Base-by-base conservation (phyloP, 2,329 filamentous ascomycete genomes). In the Fusarium hostae region DNA sequence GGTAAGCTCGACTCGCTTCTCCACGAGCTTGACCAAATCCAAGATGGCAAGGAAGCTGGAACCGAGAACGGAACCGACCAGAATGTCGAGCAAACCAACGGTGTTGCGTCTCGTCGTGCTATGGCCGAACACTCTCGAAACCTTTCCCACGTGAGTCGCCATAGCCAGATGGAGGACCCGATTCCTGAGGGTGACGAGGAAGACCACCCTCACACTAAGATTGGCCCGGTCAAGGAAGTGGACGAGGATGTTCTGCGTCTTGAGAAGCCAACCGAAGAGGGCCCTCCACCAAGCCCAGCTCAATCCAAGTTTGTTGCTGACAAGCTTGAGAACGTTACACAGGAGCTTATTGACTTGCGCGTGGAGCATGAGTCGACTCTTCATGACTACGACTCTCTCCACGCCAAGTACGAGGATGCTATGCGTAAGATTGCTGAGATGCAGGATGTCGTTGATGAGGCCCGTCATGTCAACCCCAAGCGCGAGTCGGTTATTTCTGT, bases 1-100 rank as follows among this genome's bases (percentile, higher is more conserved):
- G 96, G 96, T 43, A 97, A 98, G 81, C 88, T 99, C 6, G 96
- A 99, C 79, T 97, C 92, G 58, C 87, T 99, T 11, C 88, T 99
- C 1, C 91, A 97, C 75, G 96, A 99, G 78, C 88, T 98, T 13
- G 96, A 98, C 77, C 87, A 91, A 70, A 89, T 94, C 54, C 90
- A 93, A 56, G 88, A 91, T 62, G 84, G 83, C 32, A 85, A 85
- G 64, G 78, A 80, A 16, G 71, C 77, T 3, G 84, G 85, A 28
- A n/a, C 67, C 73, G 63, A 55, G 12, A 52, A 69, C 13, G 59
- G 55, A 9, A 81, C 84, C 32, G 70, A 72, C 3, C 20, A 61
- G 4, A 35, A 39, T 16, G 64, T 79, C 15, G 80, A 80, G 18
- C 64, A 78, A 18, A 67, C 74, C 18, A 85, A 85, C 58, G 83